These are phyloP conservation scores for Microcyclosporella mali DNA, from an alignment of 2,329 filamentous ascomycete genomes.

Conservation along the genomic window DNA sequence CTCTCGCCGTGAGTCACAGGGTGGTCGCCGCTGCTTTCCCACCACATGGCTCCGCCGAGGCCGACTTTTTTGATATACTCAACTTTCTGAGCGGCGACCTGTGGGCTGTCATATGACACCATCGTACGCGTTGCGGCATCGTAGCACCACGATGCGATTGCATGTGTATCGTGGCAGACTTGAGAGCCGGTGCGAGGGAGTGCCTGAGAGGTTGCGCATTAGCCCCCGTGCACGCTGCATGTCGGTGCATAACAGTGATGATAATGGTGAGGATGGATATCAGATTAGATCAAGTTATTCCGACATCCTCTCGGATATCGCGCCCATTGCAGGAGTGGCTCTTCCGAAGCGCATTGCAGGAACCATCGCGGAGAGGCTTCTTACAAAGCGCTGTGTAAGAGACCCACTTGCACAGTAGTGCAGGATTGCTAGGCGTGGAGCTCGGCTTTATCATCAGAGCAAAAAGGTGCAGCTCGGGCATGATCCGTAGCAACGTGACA, in stretches of 20 bases:
- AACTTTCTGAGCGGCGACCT: slow-evolving; percentile 63
- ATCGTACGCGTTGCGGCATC: slow-evolving; percentile 57
- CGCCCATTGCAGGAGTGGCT: slow-evolving; percentile 13
- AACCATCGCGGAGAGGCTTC: slow-evolving; percentile 14
- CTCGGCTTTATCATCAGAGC: neutral
- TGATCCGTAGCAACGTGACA: no score
- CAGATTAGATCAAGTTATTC: slow-evolving; percentile 38
- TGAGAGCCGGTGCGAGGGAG: slow-evolving; percentile 63
- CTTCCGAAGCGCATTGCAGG: slow-evolving; percentile 6
- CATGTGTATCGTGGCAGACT: slow-evolving; percentile 58
- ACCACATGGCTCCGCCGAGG: slow-evolving; percentile 94
- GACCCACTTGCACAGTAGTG: neutral
- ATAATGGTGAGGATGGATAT: slow-evolving; percentile 8
- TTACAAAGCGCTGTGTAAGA: neutral
- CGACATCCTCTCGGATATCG: slow-evolving; percentile 7
- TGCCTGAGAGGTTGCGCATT: slow-evolving; percentile 33
- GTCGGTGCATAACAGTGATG: neutral
- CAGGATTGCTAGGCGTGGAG: slow-evolving; percentile 12
- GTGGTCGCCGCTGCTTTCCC: slow-evolving; percentile 79
- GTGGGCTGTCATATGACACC: slow-evolving; percentile 68
- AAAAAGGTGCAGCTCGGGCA: no score
- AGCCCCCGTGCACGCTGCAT: neutral
- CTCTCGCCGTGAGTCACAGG: slow-evolving; percentile 48
- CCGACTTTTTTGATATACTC: slow-evolving; percentile 60
- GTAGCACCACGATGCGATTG: slow-evolving; percentile 73